These are phyloP conservation scores for Fallopia convolvulus DNA, from an alignment of 148 eudicot species.

Conservation along the genomic window DNA sequence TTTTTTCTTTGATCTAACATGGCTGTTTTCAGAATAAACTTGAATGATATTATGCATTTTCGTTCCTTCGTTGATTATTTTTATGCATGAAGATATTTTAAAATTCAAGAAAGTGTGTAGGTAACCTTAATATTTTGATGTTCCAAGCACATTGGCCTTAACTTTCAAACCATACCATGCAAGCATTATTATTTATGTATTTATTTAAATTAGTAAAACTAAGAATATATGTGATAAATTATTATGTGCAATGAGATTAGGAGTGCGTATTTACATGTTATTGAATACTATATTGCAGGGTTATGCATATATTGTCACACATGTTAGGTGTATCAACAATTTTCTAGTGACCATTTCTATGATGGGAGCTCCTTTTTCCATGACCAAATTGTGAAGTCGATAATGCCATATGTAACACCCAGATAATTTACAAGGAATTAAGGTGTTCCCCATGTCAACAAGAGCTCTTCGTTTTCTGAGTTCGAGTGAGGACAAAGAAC, in stretches of 20 bases:
- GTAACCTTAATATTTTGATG: too few species aligned
- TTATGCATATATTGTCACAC: conserved; percentile 87
- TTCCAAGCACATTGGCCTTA: too few species aligned
- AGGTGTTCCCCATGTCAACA: too few species aligned
- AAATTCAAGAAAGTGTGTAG: not conserved
- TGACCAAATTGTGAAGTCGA: too few species aligned
- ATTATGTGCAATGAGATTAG: not conserved
- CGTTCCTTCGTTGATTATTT: not conserved
- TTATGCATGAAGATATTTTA: not conserved
- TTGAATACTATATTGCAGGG: conserved; percentile 38
- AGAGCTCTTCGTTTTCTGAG: too few species aligned
- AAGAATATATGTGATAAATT: not conserved
- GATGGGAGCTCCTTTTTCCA: conserved; percentile 69
- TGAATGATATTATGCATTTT: not conserved
- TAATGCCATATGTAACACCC: too few species aligned
- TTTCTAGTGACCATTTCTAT: conserved; percentile 85
- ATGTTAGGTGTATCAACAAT: conserved; percentile 75
- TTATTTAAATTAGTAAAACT: too few species aligned
- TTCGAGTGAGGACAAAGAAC: too few species aligned
- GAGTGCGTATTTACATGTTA: not conserved
- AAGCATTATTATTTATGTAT: too few species aligned
- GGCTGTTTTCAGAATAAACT: not conserved
- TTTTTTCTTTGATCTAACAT: too few species aligned
- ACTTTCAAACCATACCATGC: too few species aligned
- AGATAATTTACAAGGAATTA: too few species aligned